phyloP scores from a whole-genome alignment of 2,329 filamentous ascomycete genomes.

The Colletotrichum melonis region DNA sequence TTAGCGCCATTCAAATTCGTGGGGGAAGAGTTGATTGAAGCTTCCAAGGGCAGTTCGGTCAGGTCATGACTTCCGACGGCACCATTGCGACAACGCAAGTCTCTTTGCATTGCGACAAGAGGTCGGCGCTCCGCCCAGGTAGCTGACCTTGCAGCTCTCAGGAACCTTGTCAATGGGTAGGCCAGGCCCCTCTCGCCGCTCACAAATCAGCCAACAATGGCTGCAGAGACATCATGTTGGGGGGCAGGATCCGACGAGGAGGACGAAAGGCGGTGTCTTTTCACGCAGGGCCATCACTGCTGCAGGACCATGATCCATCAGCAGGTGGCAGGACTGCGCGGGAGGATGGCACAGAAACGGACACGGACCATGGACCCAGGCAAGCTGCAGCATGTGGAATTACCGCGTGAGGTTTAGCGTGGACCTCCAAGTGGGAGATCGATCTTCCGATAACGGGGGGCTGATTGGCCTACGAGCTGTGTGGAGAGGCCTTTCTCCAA shows the following conservation, averaged over 20 bases:
- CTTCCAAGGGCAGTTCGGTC: not conserved
- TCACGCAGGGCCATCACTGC: not conserved
- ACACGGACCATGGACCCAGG: constrained; percentile 21
- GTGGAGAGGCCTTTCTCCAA: constrained; percentile 4
- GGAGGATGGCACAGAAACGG: constrained; percentile 9
- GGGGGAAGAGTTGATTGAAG: too few relatives aligned
- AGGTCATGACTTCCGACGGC: not conserved
- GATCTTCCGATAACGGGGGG: constrained; percentile 34
- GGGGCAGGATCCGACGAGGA: too few relatives aligned
- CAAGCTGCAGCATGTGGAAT: constrained; percentile 35
- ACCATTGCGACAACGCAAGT: not conserved
- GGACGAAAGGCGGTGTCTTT: constrained; percentile 31
- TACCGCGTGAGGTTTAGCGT: constrained; percentile 15
- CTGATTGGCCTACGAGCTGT: constrained; percentile 17
- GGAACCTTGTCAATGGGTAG: not conserved
- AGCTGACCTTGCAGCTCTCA: not conserved
- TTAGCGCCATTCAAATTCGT: too few relatives aligned
- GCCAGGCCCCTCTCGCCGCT: constrained; percentile 8
- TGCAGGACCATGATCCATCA: constrained; percentile 9
- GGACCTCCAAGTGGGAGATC: constrained; percentile 8
- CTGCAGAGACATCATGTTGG: not conserved
- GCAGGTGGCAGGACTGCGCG: not conserved
- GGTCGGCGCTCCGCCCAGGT: not conserved
- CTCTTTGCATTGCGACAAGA: constrained; percentile 1
- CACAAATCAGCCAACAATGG: constrained; percentile 14